Base-by-base conservation (phyloP, 2,329 filamentous ascomycete genomes). In the Aspergillus cejpii region DNA sequence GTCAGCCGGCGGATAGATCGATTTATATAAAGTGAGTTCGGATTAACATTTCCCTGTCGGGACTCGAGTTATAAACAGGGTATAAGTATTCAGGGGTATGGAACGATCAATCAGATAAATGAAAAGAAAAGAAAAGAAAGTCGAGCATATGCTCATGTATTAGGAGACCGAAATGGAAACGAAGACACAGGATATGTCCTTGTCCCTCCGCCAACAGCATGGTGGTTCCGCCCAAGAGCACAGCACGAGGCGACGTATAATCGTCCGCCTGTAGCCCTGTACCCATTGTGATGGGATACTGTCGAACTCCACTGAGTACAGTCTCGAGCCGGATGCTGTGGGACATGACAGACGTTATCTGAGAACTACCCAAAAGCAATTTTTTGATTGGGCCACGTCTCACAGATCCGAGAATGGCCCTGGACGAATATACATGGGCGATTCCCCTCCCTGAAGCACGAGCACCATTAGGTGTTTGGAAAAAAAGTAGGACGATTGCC, bases 321-420 rank as follows among this genome's bases (percentile, higher is more conserved):
- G 53, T 52, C 51, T 61, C 58, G 52, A 55, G 52, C 50, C 56
- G 55, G 57, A 34, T 10, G 29, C 29, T n/a, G 29, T 17, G 29
- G 55, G 55, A 64, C n/a, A n/a, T n/a, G n/a, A n/a, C n/a, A n/a
- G n/a, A n/a, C 55, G 55, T 60, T 57, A 61, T 60, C 41, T 48
- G 57, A 53, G 61, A 65, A 63, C 58, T 55, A 54, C 57, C 58
- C 52, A 55, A 61, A 54, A 52, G 44, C 49, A 56, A 46, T 26
- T 26, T 45, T 59, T 45, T 61, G 51, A 69, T 69, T 69, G 66
- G 65, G 56, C 67, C 67, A 70, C 67, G 66, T 70, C 62, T 66
- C 59, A 54, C 51, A 50, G 59, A 51, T 51, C 56, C 58, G 58
- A 4, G 23, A 24, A 58, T 59, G 49, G 50, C 43, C 53, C 48